Conservation (phyloP, 2,329 filamentous ascomycete genomes). For the Ceratocystis eucalypticola region DNA sequence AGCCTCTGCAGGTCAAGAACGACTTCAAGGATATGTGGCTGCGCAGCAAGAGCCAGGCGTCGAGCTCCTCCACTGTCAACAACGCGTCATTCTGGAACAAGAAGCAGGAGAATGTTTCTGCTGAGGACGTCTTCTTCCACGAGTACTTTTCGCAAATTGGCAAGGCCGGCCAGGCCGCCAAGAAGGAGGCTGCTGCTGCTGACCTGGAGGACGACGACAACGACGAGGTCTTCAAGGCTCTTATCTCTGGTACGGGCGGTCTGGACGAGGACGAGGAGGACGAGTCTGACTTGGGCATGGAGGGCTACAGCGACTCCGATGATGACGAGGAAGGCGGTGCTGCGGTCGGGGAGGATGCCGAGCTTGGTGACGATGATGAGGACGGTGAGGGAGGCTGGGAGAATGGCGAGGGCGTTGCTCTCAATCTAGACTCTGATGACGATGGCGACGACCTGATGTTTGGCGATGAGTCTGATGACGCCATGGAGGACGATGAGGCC, state of each 20-base stretch:
- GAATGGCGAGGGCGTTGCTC: slow-evolving; percentile 23
- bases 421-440: slow-evolving; percentile 19
- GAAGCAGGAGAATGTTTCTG: slow-evolving; percentile 73
- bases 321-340: slow-evolving; percentile 39
- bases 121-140: slow-evolving; percentile 96
- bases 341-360: slow-evolving; percentile 33
- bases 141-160: slow-evolving; percentile 76
- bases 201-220: slow-evolving; percentile 41
- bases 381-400: slow-evolving; percentile 36
- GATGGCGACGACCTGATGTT: slow-evolving; percentile 27
- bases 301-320: slow-evolving; percentile 37
- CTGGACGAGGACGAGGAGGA: slow-evolving; percentile 52
- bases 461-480: slow-evolving; percentile 33
- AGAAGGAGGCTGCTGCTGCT: slow-evolving; percentile 31
- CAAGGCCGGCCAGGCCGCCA: slow-evolving; percentile 44
- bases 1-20: slow-evolving; percentile 53
- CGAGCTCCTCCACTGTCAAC: slow-evolving; percentile 47
- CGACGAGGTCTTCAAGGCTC: slow-evolving; percentile 74
- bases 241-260: slow-evolving; percentile 69
- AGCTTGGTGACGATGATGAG: slow-evolving; percentile 32
- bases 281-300: slow-evolving; percentile 38
- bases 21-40: slow-evolving; percentile 43
- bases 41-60: slow-evolving; percentile 35
- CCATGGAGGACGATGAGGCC: slow-evolving; percentile 52
- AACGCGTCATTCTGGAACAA: slow-evolving; percentile 82